Evolutionary conservation across 2,329 filamentous ascomycete genomes (phyloP), one percentile per base, ranked within the genome.

Genomic region (Teratosphaeria gauchensis): DNA sequence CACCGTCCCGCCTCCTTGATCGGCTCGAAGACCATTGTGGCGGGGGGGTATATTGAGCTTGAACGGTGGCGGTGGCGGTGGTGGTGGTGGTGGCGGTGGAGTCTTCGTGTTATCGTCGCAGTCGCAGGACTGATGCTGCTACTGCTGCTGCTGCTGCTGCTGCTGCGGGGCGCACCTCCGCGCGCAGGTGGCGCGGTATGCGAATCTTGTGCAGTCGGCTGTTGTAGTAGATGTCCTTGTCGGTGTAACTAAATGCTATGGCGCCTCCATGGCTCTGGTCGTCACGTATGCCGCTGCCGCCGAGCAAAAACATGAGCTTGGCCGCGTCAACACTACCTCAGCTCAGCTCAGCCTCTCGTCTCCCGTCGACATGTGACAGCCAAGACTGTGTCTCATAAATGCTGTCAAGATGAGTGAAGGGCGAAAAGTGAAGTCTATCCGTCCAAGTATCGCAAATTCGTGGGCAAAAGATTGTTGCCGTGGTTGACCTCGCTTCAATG

Each of bases 21-120:
- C 16, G 56, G 56, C 24, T 57, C 56, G 51, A 57, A 53, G 30
- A 57, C 42, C 56, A 57, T 57, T 12, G 19, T 51, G 55, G 35
- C 35, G 35, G 54, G 3, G 31, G 30, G n/a, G n/a, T n/a, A n/a
- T n/a, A n/a, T n/a, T n/a, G n/a, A n/a, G n/a, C n/a, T 5, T 12
- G 21, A 32, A 31, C 14, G 12, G 54, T 9, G 24, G 31, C 14
- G 24, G 35, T 42, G 54, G 21, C 1, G 14, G 48, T 21, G 48
- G 48, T 9, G 24, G 9, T 2, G 48, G n/a, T 21, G 9, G 19
- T 21, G 9, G 2, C 24, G 48, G 48, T 2, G n/a, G 24, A 2
- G 24, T 28, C 24, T 28, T 54, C 9, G 9, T 54, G 51, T 52
- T 52, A 19, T 52, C 51, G 51, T 14, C 6, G 14, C 35, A 14